Percentiles rank a stretch among this genome's conserved stretches.
Conservation (phyloP, 495 filamentous ascomycete genomes). For the Pseudomonodictys pantanalensis region DNA sequence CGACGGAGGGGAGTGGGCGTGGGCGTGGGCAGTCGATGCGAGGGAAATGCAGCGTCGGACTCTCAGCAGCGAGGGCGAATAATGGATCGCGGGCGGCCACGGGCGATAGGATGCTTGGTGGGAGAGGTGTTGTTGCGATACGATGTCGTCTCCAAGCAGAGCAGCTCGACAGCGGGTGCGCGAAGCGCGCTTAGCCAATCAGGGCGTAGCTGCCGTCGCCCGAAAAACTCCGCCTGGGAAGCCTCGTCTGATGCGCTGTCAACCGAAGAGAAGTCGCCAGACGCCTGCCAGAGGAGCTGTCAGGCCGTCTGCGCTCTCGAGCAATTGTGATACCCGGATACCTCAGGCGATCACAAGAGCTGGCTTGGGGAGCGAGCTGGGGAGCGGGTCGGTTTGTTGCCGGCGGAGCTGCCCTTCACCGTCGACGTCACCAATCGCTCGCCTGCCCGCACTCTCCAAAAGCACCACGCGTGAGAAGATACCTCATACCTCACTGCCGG, state of each 20-base stretch:
- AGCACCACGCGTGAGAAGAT: no score
- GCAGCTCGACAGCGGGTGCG: neutral
- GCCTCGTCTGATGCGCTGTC: neutral
- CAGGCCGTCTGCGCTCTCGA: neutral
- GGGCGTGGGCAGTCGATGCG: neutral
- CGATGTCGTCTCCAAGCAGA: neutral
- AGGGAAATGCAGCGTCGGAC: neutral
- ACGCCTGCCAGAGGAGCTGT: neutral
- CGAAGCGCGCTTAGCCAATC: neutral
- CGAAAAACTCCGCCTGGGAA: neutral
- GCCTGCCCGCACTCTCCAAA: no score
- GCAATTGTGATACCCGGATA: no score
- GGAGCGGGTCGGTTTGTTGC: no score
- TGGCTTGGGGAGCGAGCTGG: no score
- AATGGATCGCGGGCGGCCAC: neutral
- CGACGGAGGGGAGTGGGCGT: constrained; percentile 7
- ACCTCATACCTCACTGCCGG: no score
- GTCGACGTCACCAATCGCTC: no score
- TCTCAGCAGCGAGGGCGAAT: no score
- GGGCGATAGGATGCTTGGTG: neutral
- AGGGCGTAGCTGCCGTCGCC: neutral
- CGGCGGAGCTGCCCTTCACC: no score
- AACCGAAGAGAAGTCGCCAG: neutral
- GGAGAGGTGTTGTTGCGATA: neutral
- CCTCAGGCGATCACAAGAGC: no score